Conservation (phyloP, 73 alveolate genomes). For the Blepharisma japonicum region DNA sequence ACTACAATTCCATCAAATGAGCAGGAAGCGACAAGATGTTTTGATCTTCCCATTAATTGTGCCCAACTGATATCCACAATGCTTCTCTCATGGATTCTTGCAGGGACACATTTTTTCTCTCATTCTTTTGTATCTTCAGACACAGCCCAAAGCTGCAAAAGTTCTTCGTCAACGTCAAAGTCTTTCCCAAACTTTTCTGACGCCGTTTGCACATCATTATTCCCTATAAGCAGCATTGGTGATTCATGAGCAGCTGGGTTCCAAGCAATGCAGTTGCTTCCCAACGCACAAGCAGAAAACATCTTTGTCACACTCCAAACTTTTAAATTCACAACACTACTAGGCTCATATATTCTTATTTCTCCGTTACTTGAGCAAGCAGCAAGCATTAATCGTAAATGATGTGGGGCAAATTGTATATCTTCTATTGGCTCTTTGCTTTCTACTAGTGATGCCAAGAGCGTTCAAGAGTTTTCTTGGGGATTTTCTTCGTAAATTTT, state of each 20-base stretch:
- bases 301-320: not conserved
- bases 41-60: constrained; percentile 25
- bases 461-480: constrained; percentile 11
- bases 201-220: constrained; percentile 1
- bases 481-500: constrained; percentile 39
- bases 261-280: constrained; percentile 31
- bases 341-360: constrained; percentile 19
- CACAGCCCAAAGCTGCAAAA: constrained; percentile 2
- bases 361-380: constrained; percentile 23
- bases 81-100: not conserved
- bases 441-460: constrained; percentile 5
- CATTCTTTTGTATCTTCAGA: constrained; percentile 23
- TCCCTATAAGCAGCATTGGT: constrained; percentile 8
- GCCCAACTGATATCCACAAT: constrained; percentile 23
- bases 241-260: not conserved
- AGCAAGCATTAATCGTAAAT: constrained; percentile 14
- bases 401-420: constrained; percentile 26
- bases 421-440: constrained; percentile 38
- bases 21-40: constrained; percentile 22
- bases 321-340: not conserved
- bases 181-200: not conserved
- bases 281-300: not conserved
- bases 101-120: constrained; percentile 16
- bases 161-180: not conserved
- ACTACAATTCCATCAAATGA: not conserved